These are phyloP conservation scores for Cairneyella variabilis DNA, from an alignment of 495 filamentous ascomycete genomes.

Conservation along the genomic window DNA sequence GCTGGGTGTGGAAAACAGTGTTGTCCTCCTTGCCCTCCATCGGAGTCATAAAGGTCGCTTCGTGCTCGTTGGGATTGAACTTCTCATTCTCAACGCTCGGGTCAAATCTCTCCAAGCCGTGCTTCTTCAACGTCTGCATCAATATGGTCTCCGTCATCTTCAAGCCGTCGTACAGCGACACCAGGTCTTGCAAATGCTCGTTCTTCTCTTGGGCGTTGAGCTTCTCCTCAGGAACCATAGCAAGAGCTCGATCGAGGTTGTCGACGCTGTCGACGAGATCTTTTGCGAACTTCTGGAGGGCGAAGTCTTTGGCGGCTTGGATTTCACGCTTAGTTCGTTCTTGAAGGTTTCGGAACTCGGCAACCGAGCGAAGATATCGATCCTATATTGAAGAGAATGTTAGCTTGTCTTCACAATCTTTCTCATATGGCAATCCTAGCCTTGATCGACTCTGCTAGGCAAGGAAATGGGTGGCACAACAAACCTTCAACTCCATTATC, in stretches of 20 bases:
- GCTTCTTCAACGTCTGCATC: slow-evolving; percentile 85
- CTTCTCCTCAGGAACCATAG: slow-evolving; percentile 70
- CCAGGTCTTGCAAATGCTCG: slow-evolving; percentile 62
- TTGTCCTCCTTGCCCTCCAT: slow-evolving; percentile 82
- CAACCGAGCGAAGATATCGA: slow-evolving; percentile 85
- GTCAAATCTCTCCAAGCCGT: slow-evolving; percentile 88
- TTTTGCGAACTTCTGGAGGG: slow-evolving; percentile 89
- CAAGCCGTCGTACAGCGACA: slow-evolving; percentile 79
- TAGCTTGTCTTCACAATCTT: too few relatives aligned
- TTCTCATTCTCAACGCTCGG: slow-evolving; percentile 58
- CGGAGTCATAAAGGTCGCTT: slow-evolving; percentile 91
- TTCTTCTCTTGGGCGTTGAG: slow-evolving; percentile 50
- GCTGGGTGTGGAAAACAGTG: slow-evolving; percentile 85
- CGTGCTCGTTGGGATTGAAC: slow-evolving; percentile 95
- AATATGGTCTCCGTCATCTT: slow-evolving; percentile 92
- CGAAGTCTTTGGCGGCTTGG: slow-evolving; percentile 81
- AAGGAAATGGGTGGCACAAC: slow-evolving; percentile 14
- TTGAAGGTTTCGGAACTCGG: slow-evolving; percentile 96
- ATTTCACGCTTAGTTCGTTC: slow-evolving; percentile 90
- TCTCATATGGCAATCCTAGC: too few relatives aligned
- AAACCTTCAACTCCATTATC: slow-evolving; percentile 80
- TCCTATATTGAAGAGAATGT: slow-evolving; percentile 55
- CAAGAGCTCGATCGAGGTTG: slow-evolving; percentile 90
- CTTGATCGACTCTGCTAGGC: background rate
- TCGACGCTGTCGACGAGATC: slow-evolving; percentile 93